Base-by-base conservation (phyloP, 2,329 filamentous ascomycete species). In the Monosporascus sp. region DNA sequence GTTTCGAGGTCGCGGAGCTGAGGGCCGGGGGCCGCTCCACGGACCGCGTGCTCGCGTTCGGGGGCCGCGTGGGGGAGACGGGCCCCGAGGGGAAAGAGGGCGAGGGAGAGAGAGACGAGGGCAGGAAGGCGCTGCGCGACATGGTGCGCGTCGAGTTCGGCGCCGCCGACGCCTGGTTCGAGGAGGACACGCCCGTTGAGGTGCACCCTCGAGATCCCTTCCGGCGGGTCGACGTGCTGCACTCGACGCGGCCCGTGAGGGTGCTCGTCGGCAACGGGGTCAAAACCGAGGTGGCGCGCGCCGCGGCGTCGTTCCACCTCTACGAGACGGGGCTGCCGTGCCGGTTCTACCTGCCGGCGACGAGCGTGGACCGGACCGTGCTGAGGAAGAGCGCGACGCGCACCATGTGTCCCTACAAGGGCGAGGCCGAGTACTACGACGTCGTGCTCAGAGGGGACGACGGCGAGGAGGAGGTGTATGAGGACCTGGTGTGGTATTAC, bases 381-480 rank as follows among this genome's bases (percentile, higher is more conserved):
- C 68, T 87, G 9, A 66, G 68, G 0, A 72, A 73, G 7, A 86
- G 81, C 58, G 63, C 70, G 2, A 80, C 78, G 0, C 67, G 64
- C n/a, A 85, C 81, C 0, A 69, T 72, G 50, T 88, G 85, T 65
- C 85, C 86, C 2, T 88, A 88, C 60, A 88, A 88, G 63, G 85
- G 85, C 1, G 75, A 79, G 51, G 85, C 85, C 0, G 74, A 80
- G 52, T 88, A 87, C 55, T 86, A 85, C 58, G 60, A 81, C 51
- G 68, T 86, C 0, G 72, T 75, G 0, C 58, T 84, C 0, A 53
- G 48, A 41, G 43, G 54, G 44, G 48, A 52, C 9, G 44, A 26
- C 15, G 20, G 26, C 31, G 47, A 24, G 20, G 49, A 54, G 47
- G 38, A 37, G 49, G 55, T 35, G 43, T 35, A 56, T 35, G 70